Conservation (phyloP, 1,139 yeast genomes). For the Kodamaea arcana region DNA sequence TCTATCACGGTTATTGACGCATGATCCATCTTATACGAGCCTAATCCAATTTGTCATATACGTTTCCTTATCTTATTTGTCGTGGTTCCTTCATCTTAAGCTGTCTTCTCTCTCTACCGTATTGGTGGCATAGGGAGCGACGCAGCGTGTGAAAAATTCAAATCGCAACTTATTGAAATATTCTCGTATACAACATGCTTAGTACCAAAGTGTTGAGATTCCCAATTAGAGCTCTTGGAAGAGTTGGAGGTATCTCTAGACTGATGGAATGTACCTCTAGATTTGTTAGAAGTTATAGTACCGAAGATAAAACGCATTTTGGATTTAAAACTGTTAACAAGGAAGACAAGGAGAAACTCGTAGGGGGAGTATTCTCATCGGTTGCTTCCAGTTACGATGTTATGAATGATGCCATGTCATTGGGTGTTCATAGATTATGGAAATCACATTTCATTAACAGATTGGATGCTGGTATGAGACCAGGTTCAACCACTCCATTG, state of each 20-base stretch:
- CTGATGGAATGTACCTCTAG: constrained; percentile 1
- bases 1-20: too few species aligned
- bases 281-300: constrained; percentile 3
- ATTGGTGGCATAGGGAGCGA: too few species aligned
- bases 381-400: constrained; percentile 93
- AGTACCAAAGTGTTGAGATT: neutral
- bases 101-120: too few species aligned
- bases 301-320: constrained; percentile 68
- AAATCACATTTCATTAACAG: constrained; percentile 83
- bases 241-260: neutral
- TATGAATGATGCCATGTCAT: constrained; percentile 97
- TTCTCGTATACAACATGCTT: neutral
- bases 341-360: constrained; percentile 80
- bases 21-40: too few species aligned
- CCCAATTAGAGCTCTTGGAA: neutral
- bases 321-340: constrained; percentile 84
- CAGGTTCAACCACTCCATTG: constrained; percentile 74
- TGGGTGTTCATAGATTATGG: constrained; percentile 95
- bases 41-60: too few species aligned
- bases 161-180: too few species aligned
- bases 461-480: constrained; percentile 91
- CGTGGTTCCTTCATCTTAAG: too few species aligned
- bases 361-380: constrained; percentile 85
- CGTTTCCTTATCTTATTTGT: too few species aligned
- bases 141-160: too few species aligned